Conservation (phyloP, 257 asterid species). For the Solanum appendiculatum region DNA sequence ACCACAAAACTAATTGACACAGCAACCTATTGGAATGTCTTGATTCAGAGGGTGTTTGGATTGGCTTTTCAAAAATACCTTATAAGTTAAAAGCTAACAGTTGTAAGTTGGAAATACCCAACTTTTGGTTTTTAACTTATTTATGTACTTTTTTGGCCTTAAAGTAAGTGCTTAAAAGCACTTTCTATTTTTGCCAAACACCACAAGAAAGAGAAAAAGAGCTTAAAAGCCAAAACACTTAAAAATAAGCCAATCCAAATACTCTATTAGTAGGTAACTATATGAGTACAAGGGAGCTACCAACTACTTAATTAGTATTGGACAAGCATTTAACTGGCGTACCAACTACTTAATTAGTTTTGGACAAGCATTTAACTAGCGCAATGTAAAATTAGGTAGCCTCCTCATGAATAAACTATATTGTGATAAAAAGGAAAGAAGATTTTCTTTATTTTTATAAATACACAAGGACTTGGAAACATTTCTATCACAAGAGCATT, state of each 20-base stretch:
- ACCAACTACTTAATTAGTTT: not conserved
- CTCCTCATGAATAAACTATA: not conserved
- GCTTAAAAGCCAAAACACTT: not conserved
- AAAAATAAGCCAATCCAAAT: not conserved
- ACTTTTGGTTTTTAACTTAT: not conserved
- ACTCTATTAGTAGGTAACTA: not conserved
- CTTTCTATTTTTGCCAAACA: not conserved
- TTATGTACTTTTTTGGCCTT: not conserved
- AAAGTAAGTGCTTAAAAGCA: not conserved
- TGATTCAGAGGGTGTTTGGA: not conserved
- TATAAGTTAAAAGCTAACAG: no score
- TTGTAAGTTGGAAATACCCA: not conserved
- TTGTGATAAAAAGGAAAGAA: not conserved
- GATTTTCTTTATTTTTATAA: not conserved
- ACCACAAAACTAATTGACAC: not conserved
- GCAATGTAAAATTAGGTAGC: not conserved
- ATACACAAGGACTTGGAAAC: not conserved
- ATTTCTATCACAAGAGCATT: not conserved
- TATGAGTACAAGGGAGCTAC: not conserved
- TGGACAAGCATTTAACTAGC: not conserved
- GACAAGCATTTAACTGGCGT: not conserved
- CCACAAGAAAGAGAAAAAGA: not conserved
- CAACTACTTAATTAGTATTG: not conserved
- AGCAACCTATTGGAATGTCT: not conserved
- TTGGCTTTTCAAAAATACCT: not conserved